A percentile compares a stretch with the other conserved stretches of the same genome.
These are phyloP conservation scores for Xylariaceae sp. DNA, from an alignment of 2,329 filamentous ascomycete species.

Conservation along the genomic window DNA sequence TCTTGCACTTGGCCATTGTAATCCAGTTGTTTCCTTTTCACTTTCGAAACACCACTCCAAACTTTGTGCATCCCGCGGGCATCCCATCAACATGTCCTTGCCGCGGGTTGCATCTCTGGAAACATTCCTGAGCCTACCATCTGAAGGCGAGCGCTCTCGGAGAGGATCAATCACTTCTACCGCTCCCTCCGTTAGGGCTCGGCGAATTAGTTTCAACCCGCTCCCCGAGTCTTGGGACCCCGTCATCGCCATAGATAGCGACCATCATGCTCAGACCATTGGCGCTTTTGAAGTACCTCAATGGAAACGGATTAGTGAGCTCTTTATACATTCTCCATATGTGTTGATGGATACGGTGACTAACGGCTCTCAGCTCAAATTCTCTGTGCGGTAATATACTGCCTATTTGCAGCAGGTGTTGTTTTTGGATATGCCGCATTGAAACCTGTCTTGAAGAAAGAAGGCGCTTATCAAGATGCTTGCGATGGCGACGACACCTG, in stretches of 20 bases:
- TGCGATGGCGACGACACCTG: conserved; percentile 50
- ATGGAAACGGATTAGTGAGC: conserved; percentile 54
- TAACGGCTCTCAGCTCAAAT: conserved; percentile 58
- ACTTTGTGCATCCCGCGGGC: not conserved
- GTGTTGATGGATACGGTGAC: not conserved
- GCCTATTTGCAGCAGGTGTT: conserved; percentile 73
- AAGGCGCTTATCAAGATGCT: conserved; percentile 66
- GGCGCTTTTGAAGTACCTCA: conserved; percentile 53
- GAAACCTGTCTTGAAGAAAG: conserved; percentile 73
- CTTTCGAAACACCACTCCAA: too few species aligned
- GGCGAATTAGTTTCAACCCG: conserved; percentile 54
- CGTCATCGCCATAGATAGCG: conserved; percentile 37
- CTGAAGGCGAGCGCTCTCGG: conserved; percentile 38
- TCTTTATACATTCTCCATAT: not conserved
- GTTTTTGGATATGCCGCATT: conserved; percentile 84
- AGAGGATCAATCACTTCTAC: conserved; percentile 34
- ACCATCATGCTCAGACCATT: conserved; percentile 41
- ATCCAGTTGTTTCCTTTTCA: too few species aligned
- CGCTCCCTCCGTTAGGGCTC: conserved; percentile 47
- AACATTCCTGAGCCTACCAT: conserved; percentile 45
- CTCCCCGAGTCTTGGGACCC: conserved; percentile 52
- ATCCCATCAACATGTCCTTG: conserved; percentile 46
- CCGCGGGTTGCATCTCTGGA: conserved; percentile 53
- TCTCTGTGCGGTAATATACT: conserved; percentile 66
- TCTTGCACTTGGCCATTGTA: too few species aligned